A percentile compares a stretch with the other conserved stretches of the same genome.
These are phyloP conservation scores for Logfia minima DNA, from an alignment of 129 eudicot species.

Conservation along the genomic window DNA sequence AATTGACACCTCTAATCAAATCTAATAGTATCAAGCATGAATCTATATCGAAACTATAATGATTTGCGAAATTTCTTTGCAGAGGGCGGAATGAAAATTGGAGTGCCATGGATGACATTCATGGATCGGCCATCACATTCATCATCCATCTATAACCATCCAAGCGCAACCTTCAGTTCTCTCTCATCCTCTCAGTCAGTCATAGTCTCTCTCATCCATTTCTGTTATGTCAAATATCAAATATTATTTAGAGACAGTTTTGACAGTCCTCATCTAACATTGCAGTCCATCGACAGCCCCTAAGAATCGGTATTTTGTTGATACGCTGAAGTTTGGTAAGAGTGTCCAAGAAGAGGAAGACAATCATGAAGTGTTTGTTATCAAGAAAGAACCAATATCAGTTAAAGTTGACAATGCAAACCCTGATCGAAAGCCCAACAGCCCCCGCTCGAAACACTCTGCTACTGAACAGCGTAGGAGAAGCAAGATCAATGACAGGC, in stretches of 20 bases:
- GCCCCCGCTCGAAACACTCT: conserved; percentile 93
- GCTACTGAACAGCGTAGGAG: conserved; percentile 99
- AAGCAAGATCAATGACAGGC: conserved; percentile 98
- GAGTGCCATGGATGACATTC: conserved; percentile 47
- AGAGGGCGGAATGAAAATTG: conserved; percentile 45
- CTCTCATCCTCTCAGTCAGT: conserved; percentile 63
- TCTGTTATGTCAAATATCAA: neutral
- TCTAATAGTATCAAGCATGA: conserved; percentile 7
- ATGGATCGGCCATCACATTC: conserved; percentile 21
- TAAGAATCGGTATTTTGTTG: conserved; percentile 62
- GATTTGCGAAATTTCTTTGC: conserved; percentile 20
- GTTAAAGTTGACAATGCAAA: conserved; percentile 53
- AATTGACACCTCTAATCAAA: neutral
- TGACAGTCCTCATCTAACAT: neutral
- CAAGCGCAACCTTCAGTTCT: conserved; percentile 46
- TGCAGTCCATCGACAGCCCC: conserved; percentile 53
- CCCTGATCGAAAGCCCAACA: conserved; percentile 70
- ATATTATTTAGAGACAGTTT: neutral
- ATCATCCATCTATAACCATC: conserved; percentile 55
- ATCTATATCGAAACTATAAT: conserved; percentile 1
- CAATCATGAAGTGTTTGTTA: conserved; percentile 55
- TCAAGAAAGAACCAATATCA: conserved; percentile 68
- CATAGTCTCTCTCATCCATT: conserved; percentile 12
- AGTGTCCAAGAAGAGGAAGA: conserved; percentile 60
- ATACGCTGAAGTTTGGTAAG: conserved; percentile 64